phyloP scores from a whole-genome alignment of 768 basidiomycete genomes.

The Roridomyces roridus region DNA sequence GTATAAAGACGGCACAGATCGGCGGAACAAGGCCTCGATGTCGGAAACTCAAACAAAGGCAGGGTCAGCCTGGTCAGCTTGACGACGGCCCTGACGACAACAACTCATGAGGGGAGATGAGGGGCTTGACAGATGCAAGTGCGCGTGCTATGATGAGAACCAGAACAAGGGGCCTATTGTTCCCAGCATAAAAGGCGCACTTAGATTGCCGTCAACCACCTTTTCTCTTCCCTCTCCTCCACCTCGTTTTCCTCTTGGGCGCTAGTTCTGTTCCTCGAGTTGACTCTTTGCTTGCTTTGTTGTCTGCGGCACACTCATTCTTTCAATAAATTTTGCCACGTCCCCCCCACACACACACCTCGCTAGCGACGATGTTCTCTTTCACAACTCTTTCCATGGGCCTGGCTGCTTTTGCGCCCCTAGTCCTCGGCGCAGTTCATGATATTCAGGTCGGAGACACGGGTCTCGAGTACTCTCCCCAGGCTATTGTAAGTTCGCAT shows the following conservation, averaged over 20 bases:
- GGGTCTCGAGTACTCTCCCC: constrained; percentile 51
- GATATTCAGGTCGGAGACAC: constrained; percentile 62
- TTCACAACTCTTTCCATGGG: constrained; percentile 49
- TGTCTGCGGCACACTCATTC: constrained; percentile 17
- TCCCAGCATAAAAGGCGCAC: constrained; percentile 12
- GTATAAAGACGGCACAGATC: too few species aligned
- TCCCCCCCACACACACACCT: constrained; percentile 30
- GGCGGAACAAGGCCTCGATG: too few species aligned
- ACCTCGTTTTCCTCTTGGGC: constrained; percentile 31
- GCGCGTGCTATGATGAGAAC: neutral
- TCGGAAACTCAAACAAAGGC: too few species aligned
- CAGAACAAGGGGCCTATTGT: constrained; percentile 9
- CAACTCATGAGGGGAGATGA: neutral
- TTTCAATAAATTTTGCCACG: constrained; percentile 28
- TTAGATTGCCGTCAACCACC: neutral
- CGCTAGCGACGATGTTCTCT: constrained; percentile 50
- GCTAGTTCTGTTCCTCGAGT: constrained; percentile 13
- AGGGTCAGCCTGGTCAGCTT: too few species aligned
- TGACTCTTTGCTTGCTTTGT: constrained; percentile 3
- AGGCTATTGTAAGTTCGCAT: constrained; percentile 52
- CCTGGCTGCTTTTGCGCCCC: constrained; percentile 56
- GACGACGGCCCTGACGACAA: too few species aligned
- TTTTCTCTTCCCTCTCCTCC: constrained; percentile 24
- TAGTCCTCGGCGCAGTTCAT: constrained; percentile 54
- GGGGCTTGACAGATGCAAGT: neutral